These are phyloP conservation scores for Globisporangium nagaii DNA, from an alignment of 352 stramenopile genomes.

Conservation along the genomic window DNA sequence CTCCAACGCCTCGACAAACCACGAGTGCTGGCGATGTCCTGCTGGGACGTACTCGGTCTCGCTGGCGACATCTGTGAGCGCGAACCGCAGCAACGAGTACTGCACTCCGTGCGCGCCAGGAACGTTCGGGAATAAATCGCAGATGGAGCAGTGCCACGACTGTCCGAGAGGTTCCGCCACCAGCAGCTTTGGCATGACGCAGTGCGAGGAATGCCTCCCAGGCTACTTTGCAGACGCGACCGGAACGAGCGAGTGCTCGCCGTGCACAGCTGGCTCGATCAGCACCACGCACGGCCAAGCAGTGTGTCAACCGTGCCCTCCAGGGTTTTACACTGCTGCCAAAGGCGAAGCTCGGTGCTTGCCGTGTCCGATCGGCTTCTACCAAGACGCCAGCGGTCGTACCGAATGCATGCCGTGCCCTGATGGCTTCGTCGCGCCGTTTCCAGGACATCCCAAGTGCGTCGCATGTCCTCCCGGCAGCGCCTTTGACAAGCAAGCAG, in stretches of 20 bases:
- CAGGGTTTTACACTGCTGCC: slow-evolving; percentile 23
- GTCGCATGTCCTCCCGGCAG: slow-evolving; percentile 31
- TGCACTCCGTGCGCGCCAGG: slow-evolving; percentile 37
- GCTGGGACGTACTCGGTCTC: slow-evolving; percentile 14
- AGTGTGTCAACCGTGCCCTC: slow-evolving; percentile 21
- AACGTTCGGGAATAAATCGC: slow-evolving; percentile 34
- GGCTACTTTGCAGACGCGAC: slow-evolving; percentile 21
- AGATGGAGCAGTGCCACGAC: slow-evolving; percentile 20
- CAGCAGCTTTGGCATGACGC: neutral
- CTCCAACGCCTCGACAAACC: slow-evolving; percentile 38
- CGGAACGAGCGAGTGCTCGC: slow-evolving; percentile 26
- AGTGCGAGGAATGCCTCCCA: slow-evolving; percentile 15
- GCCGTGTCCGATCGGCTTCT: slow-evolving; percentile 31
- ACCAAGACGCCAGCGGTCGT: slow-evolving; percentile 25
- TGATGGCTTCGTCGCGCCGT: slow-evolving; percentile 28
- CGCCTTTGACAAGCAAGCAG: slow-evolving; percentile 19
- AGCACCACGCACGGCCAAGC: slow-evolving; percentile 13
- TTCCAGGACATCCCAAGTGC: slow-evolving; percentile 29
- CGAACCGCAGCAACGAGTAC: slow-evolving; percentile 3
- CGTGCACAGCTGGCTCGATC: slow-evolving; percentile 41
- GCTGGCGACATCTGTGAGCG: neutral
- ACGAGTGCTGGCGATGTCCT: slow-evolving; percentile 37
- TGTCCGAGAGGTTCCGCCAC: slow-evolving; percentile 23
- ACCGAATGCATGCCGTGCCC: slow-evolving; percentile 30
- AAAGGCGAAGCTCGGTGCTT: slow-evolving; percentile 42